Percentiles rank a stretch among this genome's conserved stretches.
These are phyloP conservation scores for Lactarius psammicola DNA, from an alignment of 768 basidiomycete species.

Conservation along the genomic window DNA sequence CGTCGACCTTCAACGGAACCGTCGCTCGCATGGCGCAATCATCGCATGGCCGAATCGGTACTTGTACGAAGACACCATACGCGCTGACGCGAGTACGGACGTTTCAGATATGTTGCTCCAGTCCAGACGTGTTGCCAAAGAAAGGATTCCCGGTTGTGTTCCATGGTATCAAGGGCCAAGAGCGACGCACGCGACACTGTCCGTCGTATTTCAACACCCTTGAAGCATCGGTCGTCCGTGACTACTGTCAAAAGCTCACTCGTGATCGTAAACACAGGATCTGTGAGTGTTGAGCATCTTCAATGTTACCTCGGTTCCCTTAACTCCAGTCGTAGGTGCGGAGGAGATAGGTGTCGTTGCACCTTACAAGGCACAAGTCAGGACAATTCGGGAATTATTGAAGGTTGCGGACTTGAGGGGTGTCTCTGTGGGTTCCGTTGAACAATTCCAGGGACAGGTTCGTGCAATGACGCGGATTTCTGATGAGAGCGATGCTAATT, in stretches of 20 bases:
- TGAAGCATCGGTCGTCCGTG: constrained; percentile 39
- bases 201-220: constrained; percentile 43
- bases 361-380: constrained; percentile 42
- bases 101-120: constrained; percentile 33
- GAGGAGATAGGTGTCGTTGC: constrained; percentile 41
- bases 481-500: not conserved
- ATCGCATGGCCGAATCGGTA: constrained; percentile 52
- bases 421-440: constrained; percentile 41
- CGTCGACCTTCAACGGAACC: constrained; percentile 25
- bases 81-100: constrained; percentile 32
- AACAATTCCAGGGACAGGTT: constrained; percentile 46
- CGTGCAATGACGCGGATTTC: constrained; percentile 33
- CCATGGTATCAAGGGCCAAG: constrained; percentile 37
- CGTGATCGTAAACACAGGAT: constrained; percentile 33
- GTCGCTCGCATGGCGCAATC: constrained; percentile 39
- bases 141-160: constrained; percentile 37
- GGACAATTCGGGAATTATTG: constrained; percentile 36
- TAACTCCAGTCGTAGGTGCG: constrained; percentile 27
- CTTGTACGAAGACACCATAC: constrained; percentile 40
- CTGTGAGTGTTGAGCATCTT: constrained; percentile 31
- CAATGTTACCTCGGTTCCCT: not conserved
- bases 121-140: constrained; percentile 34
- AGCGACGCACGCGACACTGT: constrained; percentile 37
- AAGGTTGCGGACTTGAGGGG: constrained; percentile 15
- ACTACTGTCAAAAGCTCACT: constrained; percentile 35